These are phyloP conservation scores for Eutrema heterophyllum DNA, from an alignment of 345 rosid genomes.

Conservation along the genomic window DNA sequence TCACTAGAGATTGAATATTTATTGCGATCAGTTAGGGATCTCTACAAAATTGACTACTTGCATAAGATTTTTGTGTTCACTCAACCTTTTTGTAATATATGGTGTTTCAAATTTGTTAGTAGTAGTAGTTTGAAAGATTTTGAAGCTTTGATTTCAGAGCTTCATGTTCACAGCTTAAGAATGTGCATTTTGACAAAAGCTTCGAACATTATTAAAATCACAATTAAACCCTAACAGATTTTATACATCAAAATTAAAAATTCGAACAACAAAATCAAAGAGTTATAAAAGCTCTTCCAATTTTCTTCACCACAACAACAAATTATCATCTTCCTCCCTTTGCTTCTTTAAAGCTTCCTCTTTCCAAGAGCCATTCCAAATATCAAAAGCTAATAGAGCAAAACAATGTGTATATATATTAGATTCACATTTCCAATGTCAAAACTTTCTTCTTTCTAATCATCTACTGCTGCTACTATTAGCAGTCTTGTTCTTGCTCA, in stretches of 20 bases:
- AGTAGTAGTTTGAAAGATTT: neutral
- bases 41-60: neutral
- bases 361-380: neutral
- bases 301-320: neutral
- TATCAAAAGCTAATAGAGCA: neutral
- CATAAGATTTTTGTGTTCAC: neutral
- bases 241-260: neutral
- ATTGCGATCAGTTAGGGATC: neutral
- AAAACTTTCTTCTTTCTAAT: conserved; percentile 14
- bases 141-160: conserved; percentile 7
- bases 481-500: conserved; percentile 82
- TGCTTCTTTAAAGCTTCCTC: neutral
- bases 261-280: neutral
- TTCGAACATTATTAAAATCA: too few species aligned
- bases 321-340: neutral
- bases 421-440: conserved; percentile 19
- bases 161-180: conserved; percentile 27
- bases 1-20: neutral
- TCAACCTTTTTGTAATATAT: neutral
- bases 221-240: neutral
- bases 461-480: conserved; percentile 46
- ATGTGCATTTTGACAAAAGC: neutral
- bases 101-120: conserved; percentile 45
- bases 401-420: conserved; percentile 9
- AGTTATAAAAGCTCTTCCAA: neutral